Evolutionary conservation across 257 asterid species (phyloP).

Genomic region (Anisodus acutangulus): DNA sequence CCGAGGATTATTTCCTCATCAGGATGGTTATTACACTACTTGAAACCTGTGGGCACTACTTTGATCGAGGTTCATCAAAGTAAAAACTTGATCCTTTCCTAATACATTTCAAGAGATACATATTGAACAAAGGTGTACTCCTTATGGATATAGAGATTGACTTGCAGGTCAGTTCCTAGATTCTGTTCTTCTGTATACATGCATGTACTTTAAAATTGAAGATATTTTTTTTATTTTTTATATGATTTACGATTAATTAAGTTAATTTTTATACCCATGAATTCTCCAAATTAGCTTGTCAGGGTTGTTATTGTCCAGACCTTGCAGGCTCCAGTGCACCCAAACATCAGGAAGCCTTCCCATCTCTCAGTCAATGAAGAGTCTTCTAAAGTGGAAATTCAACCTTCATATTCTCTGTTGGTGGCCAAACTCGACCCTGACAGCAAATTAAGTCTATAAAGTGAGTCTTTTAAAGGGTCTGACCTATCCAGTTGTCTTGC

Average conservation of each 20-base stretch:
- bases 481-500: neutral
- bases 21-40: conserved; percentile 94
- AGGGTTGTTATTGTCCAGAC: neutral
- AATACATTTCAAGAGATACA: conserved; percentile 91
- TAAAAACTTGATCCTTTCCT: conserved; percentile 96
- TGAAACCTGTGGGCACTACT: conserved; percentile 98
- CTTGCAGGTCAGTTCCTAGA: conserved; percentile 75
- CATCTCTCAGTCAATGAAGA: neutral
- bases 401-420: neutral
- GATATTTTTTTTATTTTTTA: too few species aligned
- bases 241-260: too few species aligned
- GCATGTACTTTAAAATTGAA: neutral
- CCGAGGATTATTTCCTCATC: conserved; percentile 94
- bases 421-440: neutral
- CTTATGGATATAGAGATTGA: conserved; percentile 97
- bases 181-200: neutral
- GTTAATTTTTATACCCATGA: neutral
- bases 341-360: neutral
- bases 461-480: neutral
- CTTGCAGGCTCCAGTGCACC: neutral
- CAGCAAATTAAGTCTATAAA: neutral
- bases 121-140: conserved; percentile 75
- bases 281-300: neutral
- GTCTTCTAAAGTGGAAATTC: neutral
- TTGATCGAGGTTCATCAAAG: conserved; percentile 96